Base-by-base conservation (phyloP, 192 early-diverging fungal species). In the Podila minutissima region DNA sequence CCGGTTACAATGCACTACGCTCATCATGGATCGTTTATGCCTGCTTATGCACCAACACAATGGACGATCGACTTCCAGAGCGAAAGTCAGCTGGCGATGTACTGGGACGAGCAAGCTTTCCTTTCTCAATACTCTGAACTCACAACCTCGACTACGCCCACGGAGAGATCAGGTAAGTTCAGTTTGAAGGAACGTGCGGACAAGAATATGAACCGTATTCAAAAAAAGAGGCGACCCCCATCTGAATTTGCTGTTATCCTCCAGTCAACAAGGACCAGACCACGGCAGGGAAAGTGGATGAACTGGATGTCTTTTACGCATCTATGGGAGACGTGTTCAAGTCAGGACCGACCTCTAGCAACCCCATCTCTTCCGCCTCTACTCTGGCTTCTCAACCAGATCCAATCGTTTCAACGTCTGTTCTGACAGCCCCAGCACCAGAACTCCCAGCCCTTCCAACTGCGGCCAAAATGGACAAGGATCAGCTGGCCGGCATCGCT, bases 41-140 rank as follows among this genome's bases (percentile, higher is more conserved):
- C 89, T 11, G 88, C 86, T 1, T 93, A 92, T 73, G 86, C 83
- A 13, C 83, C 85, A n/a, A 86, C 88, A 59, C 82, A 86, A 65
- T 91, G 89, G 88, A 85, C 88, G 1, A 82, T 89, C 26, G 74
- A 67, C 24, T 74, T 82, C 28, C 64, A 70, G 13, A 68, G 59
- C 19, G 86, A 83, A n/a, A 78, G 71, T 26, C 69, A 74, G 12
- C 68, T 88, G 26, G 86, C 77, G 46, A 74, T 84, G 28, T 93
- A 93, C 67, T 88, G 92, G 86, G 92, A 93, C 74, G 83, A 89
- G 41, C 79, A 85, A 28, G 87, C 91, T 17, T 93, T 89, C 60
- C 75, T 85, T 11, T 84, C 75, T n/a, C 84, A 73, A 10, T 87
- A 83, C 58, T 24, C 55, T 1, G 67, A 71, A 20, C 74, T 83